These are phyloP conservation scores for Blastocystis sp. DNA, from an alignment of 352 stramenopile species.

Conservation along the genomic window DNA sequence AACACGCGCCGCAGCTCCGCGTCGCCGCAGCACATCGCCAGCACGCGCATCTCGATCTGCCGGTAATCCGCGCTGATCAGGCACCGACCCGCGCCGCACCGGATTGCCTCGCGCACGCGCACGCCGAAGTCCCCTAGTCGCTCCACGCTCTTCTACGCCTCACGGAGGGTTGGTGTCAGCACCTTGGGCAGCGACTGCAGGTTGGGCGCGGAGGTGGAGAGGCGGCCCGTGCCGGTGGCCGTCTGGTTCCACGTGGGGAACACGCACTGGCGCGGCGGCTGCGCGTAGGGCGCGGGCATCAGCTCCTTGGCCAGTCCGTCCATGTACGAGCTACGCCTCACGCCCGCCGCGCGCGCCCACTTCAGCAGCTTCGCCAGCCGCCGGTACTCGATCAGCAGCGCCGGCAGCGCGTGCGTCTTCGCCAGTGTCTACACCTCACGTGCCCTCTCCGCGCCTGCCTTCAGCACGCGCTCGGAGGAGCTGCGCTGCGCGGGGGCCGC, in stretches of 20 bases:
- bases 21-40: constrained; percentile 54
- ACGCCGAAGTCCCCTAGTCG: constrained; percentile 34
- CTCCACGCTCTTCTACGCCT: constrained; percentile 16
- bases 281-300: background rate
- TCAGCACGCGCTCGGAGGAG: constrained; percentile 44
- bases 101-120: constrained; percentile 16
- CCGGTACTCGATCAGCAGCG: constrained; percentile 46
- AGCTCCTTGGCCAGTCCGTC: constrained; percentile 52
- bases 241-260: constrained; percentile 57
- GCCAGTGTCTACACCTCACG: background rate
- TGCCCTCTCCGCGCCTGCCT: background rate
- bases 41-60: constrained; percentile 70
- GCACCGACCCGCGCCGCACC: background rate
- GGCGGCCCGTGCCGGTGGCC: constrained; percentile 65
- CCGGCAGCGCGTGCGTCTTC: constrained; percentile 51
- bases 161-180: background rate
- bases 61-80: constrained; percentile 66
- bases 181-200: constrained; percentile 69
- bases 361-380: constrained; percentile 44
- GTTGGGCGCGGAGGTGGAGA: constrained; percentile 65
- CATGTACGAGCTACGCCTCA: constrained; percentile 6
- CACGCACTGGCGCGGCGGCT: background rate
- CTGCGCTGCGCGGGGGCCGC: background rate
- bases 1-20: constrained; percentile 25
- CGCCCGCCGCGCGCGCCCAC: too few species aligned